phyloP scores from a whole-genome alignment of 1,284 basidiomycete species.

The Malassezia restricta region DNA sequence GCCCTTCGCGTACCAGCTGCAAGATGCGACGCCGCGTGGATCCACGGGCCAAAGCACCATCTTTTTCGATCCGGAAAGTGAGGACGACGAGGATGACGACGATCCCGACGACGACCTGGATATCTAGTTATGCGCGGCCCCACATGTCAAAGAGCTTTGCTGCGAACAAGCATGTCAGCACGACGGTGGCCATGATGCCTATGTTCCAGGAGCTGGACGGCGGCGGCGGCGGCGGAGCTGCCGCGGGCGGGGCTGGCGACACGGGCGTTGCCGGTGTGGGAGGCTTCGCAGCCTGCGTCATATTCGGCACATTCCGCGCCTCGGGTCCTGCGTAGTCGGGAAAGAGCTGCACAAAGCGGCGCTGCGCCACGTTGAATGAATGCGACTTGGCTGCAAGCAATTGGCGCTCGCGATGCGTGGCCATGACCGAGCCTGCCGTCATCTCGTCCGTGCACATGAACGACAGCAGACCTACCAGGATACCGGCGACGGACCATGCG shows the following conservation, averaged over 20 bases:
- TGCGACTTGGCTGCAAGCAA: constrained; percentile 68
- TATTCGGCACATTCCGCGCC: constrained; percentile 37
- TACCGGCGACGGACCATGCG: constrained; percentile 81
- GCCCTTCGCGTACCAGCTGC: constrained; percentile 31
- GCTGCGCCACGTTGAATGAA: constrained; percentile 66
- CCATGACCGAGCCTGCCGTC: constrained; percentile 79
- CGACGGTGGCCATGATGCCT: background rate
- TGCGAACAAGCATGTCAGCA: constrained; percentile 2
- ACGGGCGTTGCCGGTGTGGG: too few relatives aligned
- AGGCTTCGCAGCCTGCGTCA: constrained; percentile 15
- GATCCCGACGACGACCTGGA: constrained; percentile 42
- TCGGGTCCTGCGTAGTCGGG: constrained; percentile 27
- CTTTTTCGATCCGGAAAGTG: constrained; percentile 38
- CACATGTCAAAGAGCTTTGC: constrained; percentile 46
- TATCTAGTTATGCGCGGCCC: constrained; percentile 13
- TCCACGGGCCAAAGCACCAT: constrained; percentile 31
- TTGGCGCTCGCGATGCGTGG: constrained; percentile 66
- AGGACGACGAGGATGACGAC: constrained; percentile 41
- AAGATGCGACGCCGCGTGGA: constrained; percentile 11
- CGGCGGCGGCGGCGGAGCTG: background rate
- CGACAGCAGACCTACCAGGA: constrained; percentile 81
- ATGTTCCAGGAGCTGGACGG: background rate
- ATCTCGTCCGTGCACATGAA: constrained; percentile 96
- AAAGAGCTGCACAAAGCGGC: constrained; percentile 54
- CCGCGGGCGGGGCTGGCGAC: background rate